Conservation (phyloP, 345 rosid species). For the Adansonia digitata region DNA sequence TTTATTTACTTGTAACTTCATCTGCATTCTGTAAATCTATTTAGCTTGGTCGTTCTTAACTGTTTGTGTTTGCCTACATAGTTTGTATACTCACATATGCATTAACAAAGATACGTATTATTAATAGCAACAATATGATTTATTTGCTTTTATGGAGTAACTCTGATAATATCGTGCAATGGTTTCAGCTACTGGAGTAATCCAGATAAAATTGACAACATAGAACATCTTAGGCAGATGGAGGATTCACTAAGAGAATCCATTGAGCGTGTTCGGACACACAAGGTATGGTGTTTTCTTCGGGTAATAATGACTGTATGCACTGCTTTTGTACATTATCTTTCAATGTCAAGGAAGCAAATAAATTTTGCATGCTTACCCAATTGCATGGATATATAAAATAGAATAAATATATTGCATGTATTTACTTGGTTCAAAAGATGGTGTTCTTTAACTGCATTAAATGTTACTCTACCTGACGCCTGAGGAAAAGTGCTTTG, state of each 20-base stretch:
- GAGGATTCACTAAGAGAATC: slow-evolving; percentile 72
- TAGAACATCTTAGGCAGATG: slow-evolving; percentile 64
- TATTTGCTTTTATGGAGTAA: background rate
- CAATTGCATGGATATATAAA: background rate
- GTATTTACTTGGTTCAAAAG: background rate
- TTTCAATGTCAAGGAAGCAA: background rate
- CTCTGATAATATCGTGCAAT: slow-evolving; percentile 14
- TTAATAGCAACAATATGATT: background rate
- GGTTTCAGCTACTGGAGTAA: slow-evolving; percentile 67
- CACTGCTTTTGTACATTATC: background rate
- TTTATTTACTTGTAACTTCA: background rate
- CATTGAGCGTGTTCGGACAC: slow-evolving; percentile 42
- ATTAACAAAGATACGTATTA: background rate
- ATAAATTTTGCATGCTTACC: background rate
- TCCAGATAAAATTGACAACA: slow-evolving; percentile 59
- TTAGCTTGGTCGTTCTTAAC: background rate
- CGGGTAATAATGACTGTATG: background rate
- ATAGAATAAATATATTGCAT: slow-evolving; percentile 3
- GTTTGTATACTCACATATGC: background rate
- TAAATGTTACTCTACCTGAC: background rate
- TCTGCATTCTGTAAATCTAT: background rate
- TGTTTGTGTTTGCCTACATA: background rate
- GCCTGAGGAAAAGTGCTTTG: background rate
- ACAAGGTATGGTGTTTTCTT: slow-evolving; percentile 41
- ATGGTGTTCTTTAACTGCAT: background rate